These are phyloP conservation scores for Drechslerella coelobrocha DNA, from an alignment of 2,329 filamentous ascomycete genomes.

Conservation along the genomic window DNA sequence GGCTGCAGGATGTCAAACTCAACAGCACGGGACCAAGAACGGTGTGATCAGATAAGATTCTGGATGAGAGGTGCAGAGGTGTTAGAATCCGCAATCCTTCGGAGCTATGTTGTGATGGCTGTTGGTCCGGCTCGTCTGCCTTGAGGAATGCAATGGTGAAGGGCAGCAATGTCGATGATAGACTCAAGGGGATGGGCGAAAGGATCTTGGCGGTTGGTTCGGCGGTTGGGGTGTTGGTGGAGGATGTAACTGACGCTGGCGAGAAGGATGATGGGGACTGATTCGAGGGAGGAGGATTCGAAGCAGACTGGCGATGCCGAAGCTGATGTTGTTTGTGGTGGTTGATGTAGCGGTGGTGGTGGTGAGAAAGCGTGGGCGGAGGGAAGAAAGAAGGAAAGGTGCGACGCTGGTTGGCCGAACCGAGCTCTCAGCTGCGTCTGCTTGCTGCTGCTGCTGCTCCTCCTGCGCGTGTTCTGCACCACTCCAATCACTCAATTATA, in stretches of 20 bases:
- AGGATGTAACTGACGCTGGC: not conserved
- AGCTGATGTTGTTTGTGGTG: slow-evolving; percentile 13
- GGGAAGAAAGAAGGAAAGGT: slow-evolving; percentile 21
- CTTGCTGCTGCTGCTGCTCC: not conserved
- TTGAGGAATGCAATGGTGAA: not conserved
- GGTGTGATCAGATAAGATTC: slow-evolving; percentile 5
- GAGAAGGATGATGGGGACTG: not conserved
- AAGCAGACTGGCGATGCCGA: slow-evolving; percentile 13
- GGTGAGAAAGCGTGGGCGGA: slow-evolving; percentile 3
- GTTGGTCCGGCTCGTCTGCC: not conserved
- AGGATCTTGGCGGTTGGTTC: not conserved
- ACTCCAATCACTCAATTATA: not conserved
- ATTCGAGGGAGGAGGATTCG: not conserved
- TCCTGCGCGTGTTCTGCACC: not conserved
- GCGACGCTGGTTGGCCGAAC: slow-evolving; percentile 28
- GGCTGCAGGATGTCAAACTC: slow-evolving; percentile 2
- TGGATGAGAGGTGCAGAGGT: not conserved
- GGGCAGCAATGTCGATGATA: not conserved
- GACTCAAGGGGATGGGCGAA: not conserved
- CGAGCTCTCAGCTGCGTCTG: slow-evolving; percentile 4
- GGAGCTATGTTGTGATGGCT: not conserved
- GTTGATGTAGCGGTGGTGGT: not conserved
- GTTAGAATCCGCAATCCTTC: not conserved
- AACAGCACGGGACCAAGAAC: not conserved
- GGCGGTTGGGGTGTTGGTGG: not conserved